phyloP scores from a whole-genome alignment of 2,329 filamentous ascomycete genomes.

The Sclerotinia borealis region DNA sequence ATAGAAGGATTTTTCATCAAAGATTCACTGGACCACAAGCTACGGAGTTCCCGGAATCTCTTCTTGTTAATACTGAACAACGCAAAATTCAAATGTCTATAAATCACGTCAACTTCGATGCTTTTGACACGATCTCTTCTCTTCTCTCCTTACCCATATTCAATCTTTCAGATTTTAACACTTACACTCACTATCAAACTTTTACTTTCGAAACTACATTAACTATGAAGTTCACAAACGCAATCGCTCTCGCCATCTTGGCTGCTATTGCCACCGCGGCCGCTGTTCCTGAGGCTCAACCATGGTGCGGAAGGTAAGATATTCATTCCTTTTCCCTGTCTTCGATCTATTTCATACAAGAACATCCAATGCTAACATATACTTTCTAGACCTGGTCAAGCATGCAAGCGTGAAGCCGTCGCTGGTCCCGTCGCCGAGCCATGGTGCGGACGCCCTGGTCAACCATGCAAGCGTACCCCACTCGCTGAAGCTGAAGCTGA shows the following conservation, averaged over 20 bases:
- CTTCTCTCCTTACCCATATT: neutral
- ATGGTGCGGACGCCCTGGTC: slow-evolving; percentile 9
- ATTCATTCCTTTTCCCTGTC: neutral
- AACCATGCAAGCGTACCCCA: slow-evolving; percentile 8
- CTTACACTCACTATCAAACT: neutral
- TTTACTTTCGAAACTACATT: slow-evolving; percentile 6
- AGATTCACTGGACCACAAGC: neutral
- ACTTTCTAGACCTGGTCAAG: slow-evolving; percentile 4
- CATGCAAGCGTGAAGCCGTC: slow-evolving; percentile 4
- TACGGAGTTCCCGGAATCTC: neutral
- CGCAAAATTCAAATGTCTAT: neutral
- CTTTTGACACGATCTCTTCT: neutral
- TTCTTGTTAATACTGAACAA: neutral
- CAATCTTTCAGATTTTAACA: neutral
- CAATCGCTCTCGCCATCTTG: slow-evolving; percentile 10
- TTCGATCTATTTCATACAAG: neutral
- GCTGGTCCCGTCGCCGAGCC: neutral
- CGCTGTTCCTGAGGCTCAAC: slow-evolving; percentile 13
- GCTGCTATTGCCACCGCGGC: slow-evolving; percentile 8
- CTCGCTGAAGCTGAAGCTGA: neutral
- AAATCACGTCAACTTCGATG: neutral
- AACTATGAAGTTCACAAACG: slow-evolving; percentile 14
- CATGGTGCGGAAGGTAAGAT: slow-evolving; percentile 6
- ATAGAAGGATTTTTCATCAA: neutral
- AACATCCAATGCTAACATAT: neutral